Evolutionary conservation across 2,329 filamentous ascomycete genomes (phyloP).

Genomic region (Gliomastix tumulicola): DNA sequence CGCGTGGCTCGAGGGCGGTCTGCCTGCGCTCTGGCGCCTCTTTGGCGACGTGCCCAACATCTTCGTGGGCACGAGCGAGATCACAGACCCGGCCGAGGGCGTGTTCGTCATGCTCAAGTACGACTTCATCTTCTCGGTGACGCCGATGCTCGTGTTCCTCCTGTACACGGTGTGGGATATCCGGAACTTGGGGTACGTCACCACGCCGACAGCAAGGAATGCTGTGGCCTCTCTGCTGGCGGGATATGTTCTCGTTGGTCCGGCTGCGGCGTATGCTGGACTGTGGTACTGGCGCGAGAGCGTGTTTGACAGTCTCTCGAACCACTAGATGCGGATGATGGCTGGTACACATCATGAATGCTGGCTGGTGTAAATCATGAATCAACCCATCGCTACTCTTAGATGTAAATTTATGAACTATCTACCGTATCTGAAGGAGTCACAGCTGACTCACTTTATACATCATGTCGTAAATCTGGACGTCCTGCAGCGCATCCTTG

Average conservation of each 20-base stretch:
- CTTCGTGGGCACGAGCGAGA: not conserved
- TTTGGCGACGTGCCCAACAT: not conserved
- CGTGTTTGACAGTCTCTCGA: too few relatives aligned
- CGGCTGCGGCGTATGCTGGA: slow-evolving; percentile 1
- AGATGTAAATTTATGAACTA: too few relatives aligned
- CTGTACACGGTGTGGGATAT: not conserved
- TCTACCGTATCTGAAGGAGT: too few relatives aligned
- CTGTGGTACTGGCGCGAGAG: slow-evolving; percentile 2
- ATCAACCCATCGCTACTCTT: too few relatives aligned
- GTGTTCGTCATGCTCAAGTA: slow-evolving; percentile 1
- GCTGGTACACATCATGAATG: too few relatives aligned
- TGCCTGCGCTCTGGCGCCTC: not conserved
- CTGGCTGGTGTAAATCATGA: too few relatives aligned
- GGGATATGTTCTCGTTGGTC: not conserved
- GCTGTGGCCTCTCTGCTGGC: not conserved
- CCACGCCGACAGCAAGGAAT: not conserved
- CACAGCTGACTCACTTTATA: too few relatives aligned
- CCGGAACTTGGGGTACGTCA: not conserved
- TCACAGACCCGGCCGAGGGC: not conserved
- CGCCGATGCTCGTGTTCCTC: not conserved
- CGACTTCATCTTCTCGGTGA: not conserved
- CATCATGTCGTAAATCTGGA: slow-evolving; percentile 8
- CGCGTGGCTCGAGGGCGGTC: not conserved
- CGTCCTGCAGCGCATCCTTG: slow-evolving; percentile 15
- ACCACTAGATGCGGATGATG: too few relatives aligned